Conservation (phyloP, 331 rosid species). For the Telfairia occidentalis region DNA sequence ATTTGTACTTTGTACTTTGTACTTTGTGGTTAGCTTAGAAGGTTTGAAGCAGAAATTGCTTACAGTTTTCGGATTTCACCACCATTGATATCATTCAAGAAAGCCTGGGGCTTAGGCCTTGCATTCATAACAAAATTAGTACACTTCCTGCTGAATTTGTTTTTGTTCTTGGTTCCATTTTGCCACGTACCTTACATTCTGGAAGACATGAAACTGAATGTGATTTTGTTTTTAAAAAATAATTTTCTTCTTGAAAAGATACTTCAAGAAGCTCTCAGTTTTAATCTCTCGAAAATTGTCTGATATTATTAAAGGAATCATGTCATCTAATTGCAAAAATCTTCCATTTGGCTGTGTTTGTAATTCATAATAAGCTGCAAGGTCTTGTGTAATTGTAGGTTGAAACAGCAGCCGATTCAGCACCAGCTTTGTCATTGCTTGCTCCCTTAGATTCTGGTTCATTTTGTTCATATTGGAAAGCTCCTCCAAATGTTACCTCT, state of each 20-base stretch:
- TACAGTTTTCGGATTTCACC: background rate
- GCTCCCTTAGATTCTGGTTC: conserved; percentile 62
- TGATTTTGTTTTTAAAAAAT: background rate
- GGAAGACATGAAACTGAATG: background rate
- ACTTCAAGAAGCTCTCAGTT: background rate
- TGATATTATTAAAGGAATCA: background rate
- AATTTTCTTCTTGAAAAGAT: background rate
- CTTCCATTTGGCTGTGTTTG: background rate
- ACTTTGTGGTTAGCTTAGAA: background rate
- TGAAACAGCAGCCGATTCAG: conserved; percentile 67
- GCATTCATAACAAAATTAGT: background rate
- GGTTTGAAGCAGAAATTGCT: background rate
- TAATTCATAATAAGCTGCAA: background rate
- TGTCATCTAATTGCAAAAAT: background rate
- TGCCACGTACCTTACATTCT: background rate
- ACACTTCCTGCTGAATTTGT: background rate
- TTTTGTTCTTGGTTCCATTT: background rate
- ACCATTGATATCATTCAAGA: background rate
- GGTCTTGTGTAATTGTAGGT: conserved; percentile 39
- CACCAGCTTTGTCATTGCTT: conserved; percentile 80
- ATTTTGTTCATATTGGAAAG: conserved; percentile 73
- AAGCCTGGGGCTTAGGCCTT: background rate
- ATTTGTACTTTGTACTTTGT: background rate
- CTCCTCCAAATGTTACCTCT: conserved; percentile 56
- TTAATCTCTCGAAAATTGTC: background rate